Conservation (phyloP, 1,284 basidiomycete species). For the Trichosporon faecale region DNA sequence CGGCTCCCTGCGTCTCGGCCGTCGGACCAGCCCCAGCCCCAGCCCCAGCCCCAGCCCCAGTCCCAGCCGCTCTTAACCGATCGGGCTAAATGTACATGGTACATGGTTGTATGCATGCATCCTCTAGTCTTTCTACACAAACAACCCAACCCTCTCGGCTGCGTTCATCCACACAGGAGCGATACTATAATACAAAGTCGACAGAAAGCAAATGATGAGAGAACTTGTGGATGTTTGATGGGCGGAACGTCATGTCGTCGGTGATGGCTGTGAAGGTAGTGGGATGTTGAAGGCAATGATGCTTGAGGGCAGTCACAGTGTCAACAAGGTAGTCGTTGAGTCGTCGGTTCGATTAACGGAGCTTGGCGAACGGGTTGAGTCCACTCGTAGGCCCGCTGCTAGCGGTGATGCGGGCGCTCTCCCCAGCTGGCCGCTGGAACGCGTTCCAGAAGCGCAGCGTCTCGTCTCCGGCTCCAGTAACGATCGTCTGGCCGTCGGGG, state of each 20-base stretch:
- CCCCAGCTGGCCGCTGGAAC: conserved; percentile 58
- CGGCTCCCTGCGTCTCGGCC: no score
- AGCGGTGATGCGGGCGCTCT: conserved; percentile 14
- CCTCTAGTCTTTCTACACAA: background rate
- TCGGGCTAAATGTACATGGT: background rate
- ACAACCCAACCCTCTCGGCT: background rate
- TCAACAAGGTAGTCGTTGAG: background rate
- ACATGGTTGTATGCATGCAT: background rate
- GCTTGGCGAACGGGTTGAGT: conserved; percentile 21
- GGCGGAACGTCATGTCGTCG: background rate
- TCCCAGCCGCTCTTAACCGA: background rate
- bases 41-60: no score
- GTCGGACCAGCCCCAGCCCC: no score
- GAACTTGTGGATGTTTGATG: background rate
- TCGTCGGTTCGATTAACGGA: conserved; percentile 6
- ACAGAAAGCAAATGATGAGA: background rate
- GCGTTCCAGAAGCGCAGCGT: conserved; percentile 96
- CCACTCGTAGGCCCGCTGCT: conserved; percentile 11
- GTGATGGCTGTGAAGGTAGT: background rate
- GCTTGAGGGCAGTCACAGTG: background rate
- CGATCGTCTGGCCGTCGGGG: conserved; percentile 94
- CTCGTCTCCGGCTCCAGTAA: conserved; percentile 96
- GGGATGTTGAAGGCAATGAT: background rate
- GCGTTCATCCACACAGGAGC: background rate
- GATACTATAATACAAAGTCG: background rate